Base-by-base conservation (phyloP, 495 filamentous ascomycete genomes). In the Aspergillus egyptiacus region DNA sequence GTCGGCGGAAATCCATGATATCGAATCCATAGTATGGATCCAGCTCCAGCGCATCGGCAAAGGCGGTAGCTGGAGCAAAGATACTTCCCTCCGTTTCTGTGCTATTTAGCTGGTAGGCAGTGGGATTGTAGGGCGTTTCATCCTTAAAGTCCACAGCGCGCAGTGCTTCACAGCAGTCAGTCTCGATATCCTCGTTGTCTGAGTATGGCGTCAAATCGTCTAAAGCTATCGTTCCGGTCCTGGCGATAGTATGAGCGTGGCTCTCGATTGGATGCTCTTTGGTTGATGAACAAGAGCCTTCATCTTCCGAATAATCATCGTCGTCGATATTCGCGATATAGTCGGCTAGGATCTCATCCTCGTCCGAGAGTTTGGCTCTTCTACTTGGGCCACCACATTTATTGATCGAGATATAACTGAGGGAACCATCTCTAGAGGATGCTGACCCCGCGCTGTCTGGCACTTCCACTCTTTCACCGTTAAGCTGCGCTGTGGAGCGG, bases 1-100 rank as follows among this genome's bases (percentile, higher is more conserved):
- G 82, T n/a, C 82, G 76, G 18, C 84, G 75, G 62, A 85, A 86
- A 53, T 93, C 89, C 80, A 89, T 88, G 23, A 93, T 71, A 58
- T 95, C 89, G 51, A 95, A 80, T 20, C 79, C 84, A 54, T 83
- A 80, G 56, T 91, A 90, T 2, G 74, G 74, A 50, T 82, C 73
- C 13, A 55, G 53, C 25, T 81, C 75, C 10, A 81, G 63, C 1
- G 81, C 79, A 58, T 91, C 83, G 0, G 84, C 85, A 49, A 90
- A 77, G 10, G 73, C 65, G 13, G 70, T 73, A 11, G 82, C 84
- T 32, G 76, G 79, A 22, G 82, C 48, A 38, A 81, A 85, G 3
- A 49, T 50, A n/a, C 50, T 47, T n/a, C 61, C 61, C 11, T 53
- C 43, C 13, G 19, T 18, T 6, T 37, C 46, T 6, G 35, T 18